Base-by-base conservation (phyloP, 2,329 filamentous ascomycete genomes). In the Calonectria pseudoreteaudii region DNA sequence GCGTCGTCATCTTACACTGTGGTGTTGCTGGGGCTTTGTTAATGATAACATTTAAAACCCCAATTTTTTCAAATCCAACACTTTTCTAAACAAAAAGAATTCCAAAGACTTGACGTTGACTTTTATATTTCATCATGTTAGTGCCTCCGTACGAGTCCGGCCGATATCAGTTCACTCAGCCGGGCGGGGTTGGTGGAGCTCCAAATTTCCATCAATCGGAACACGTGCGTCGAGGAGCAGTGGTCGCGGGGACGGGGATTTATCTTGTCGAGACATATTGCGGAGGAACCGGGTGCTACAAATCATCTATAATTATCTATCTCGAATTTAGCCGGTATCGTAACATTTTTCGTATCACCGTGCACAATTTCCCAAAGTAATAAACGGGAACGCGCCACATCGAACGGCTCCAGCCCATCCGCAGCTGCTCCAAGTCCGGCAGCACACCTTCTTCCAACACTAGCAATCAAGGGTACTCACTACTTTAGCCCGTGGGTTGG, bases 1-100 rank as follows among this genome's bases (percentile, higher is more conserved):
- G 53, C n/a, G 53, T 28, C 10, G 56, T 4, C 76, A 80, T 79
- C 26, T 26, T 62, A 14, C 34, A 18, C 11, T 18, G 20, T 8
- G 31, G 11, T 16, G 53, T 2, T 28, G 30, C 4, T 34, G 34
- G 3, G 31, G 7, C 1, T 58, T 18, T 38, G n/a, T 7, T 2
- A 44, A 26, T 38, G 1, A 26, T 23, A 26, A 34, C 38, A 10
- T 10, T 4, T 30, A 64, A 44, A 44, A 20, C 18, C 23, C 5
- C 0, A 5, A 14, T 6, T 14, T 38, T 23, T 26, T 2, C 23
- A 28, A 16, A 11, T 9, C 23, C 23, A 18, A 6, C 34, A 16
- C 20, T 26, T 2, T 60, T 28, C 18, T 23, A 41, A n/a, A n/a
- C n/a, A n/a, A 64, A 44, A 44, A 20, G 7, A 31, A 60, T 38